Evolutionary conservation across 306 rosid genomes (phyloP), one percentile per base, ranked within the genome.

Genomic region (Albizia julibrissin): DNA sequence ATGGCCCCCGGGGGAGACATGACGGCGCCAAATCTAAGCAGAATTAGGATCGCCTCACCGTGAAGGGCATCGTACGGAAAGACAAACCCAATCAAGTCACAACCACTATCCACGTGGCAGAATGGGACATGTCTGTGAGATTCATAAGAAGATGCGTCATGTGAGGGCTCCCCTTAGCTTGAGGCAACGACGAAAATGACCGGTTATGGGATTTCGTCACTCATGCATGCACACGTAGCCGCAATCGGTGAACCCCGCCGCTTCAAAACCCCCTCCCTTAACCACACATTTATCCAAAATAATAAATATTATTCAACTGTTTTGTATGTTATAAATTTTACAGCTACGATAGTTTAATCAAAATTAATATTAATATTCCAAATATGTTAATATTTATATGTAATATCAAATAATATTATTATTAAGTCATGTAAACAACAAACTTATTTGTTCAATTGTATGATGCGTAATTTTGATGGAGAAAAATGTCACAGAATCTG

Each of bases 221-320:
- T 47, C 29, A 5, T 81, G 86, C 84, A 70, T 74, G 84, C 84
- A 75, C 79, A 75, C 87, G 83, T 78, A 70, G 81, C 79, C 65
- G 76, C 76, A 39, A 71, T 31, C 34, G 73, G 14, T 49, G 86
- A 81, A 67, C 7, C 56, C 78, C 70, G 76, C 89, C 91, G 89
- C 22, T 58, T 29, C 31, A 29, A 29, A 29, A n/a, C n/a, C 29
- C 31, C 31, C 31, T 2, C 31, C 31, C 31, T 1, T 29, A 29
- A 29, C 56, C 5, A 1, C 56, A 3, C 56, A 49, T 18, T 49
- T 49, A 3, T 52, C 19, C 24, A 5, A 19, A 3, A 16, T 52
- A 2, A 52, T 47, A 47, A 52, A 50, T 50, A 50, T 50, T 0
- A 46, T 46, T 12, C 15, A 44, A 11, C 15, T 44, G 14, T 44